Percentiles rank a stretch among this genome's conserved stretches.
Conservation (phyloP, 768 basidiomycete species). For the Collybia mongolica region DNA sequence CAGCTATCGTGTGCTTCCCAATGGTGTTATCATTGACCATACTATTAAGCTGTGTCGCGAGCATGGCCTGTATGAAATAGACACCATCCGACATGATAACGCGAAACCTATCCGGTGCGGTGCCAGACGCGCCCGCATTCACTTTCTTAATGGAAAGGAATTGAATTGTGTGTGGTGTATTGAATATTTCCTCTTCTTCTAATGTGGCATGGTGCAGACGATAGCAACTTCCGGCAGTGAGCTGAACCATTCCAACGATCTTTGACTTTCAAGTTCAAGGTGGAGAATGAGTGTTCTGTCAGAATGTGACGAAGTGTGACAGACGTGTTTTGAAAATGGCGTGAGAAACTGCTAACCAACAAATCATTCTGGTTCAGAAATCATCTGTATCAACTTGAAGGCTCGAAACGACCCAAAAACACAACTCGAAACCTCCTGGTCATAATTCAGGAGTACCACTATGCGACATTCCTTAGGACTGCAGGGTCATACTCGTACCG, state of each 20-base stretch:
- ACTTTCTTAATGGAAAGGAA: slow-evolving; percentile 85
- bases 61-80: slow-evolving; percentile 89
- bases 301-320: slow-evolving; percentile 10
- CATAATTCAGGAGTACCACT: too few relatives aligned
- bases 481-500: too few relatives aligned
- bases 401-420: neutral
- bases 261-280: too few relatives aligned
- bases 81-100: slow-evolving; percentile 90
- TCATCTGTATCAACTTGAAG: neutral
- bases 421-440: too few relatives aligned
- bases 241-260: slow-evolving; percentile 30
- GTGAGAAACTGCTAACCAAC: slow-evolving; percentile 10
- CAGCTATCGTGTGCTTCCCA: slow-evolving; percentile 64
- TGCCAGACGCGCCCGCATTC: slow-evolving; percentile 23
- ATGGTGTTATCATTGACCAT: slow-evolving; percentile 66
- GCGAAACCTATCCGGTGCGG: slow-evolving; percentile 57
- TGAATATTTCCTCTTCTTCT: slow-evolving; percentile 42
- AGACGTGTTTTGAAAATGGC: slow-evolving; percentile 19
- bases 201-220: slow-evolving; percentile 46
- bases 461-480: too few relatives aligned
- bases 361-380: neutral
- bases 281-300: neutral
- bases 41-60: slow-evolving; percentile 86
- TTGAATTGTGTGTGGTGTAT: slow-evolving; percentile 59
- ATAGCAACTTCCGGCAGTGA: slow-evolving; percentile 57